Evolutionary conservation across 2,329 filamentous ascomycete genomes (phyloP), one percentile per base, ranked within the genome.

Genomic region (Clarireedia monteithiana): DNA sequence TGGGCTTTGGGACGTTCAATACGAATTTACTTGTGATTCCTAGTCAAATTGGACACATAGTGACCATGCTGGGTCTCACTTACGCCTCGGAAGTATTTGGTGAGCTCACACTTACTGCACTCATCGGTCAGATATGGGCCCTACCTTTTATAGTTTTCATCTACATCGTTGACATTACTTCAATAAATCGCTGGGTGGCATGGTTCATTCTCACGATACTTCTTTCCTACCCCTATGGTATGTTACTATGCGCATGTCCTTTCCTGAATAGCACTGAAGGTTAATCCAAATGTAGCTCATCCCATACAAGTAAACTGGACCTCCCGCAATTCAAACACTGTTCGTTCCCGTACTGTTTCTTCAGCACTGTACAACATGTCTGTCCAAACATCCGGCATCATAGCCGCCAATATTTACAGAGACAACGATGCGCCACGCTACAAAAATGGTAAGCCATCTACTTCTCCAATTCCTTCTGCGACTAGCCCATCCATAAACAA

Each of bases 21-120:
- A 76, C 82, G 1, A 88, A 86, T 63, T 66, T 88, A 36, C 74
- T 88, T 6, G 77, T 78, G 2, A 85, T 87, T n/a, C 78, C 81
- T 0, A 75, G 71, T 4, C 76, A 76, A 50, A 73, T 75, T 1
- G 63, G 79, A 9, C 76, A 77, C 57, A 76, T 80, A 42, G 67
- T 72, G 45, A 72, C 70, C 0, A 68, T 74, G 45, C 47, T 67
- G 6, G 55, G 51, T 6, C 48, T 67, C 6, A 72, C 71, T 3
- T 73, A 74, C 40, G 42, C 74, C 9, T 69, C 69, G 48, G 74
- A 77, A 67, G 72, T 71, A 69, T 64, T 78, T 66, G 63, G 78
- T 69, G 70, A 79, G 59, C 74, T 83, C 30, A 72, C 75, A 0
- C 68, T 82, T 6, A 71, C 78, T 26, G 73, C 73, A 23, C 65